Percentiles rank a stretch among this genome's conserved stretches.
phyloP scores from a whole-genome alignment of 2,329 filamentous ascomycete species.

The Exophiala lecanii-corni region DNA sequence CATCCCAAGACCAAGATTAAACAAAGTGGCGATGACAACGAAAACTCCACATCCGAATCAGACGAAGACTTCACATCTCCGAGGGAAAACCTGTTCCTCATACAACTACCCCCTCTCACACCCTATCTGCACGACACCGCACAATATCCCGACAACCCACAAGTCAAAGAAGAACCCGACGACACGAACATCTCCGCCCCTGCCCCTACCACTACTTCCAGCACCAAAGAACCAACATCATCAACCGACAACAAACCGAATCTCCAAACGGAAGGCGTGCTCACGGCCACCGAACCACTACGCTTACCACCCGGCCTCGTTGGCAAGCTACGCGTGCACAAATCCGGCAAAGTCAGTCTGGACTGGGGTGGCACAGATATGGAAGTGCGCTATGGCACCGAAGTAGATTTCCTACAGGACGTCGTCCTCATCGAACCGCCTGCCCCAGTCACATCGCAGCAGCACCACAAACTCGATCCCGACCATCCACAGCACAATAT shows the following conservation, averaged over 20 bases:
- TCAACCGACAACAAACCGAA: slow-evolving; percentile 9
- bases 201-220: slow-evolving; percentile 1
- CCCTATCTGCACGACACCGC: slow-evolving; percentile 49
- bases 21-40: slow-evolving; percentile 13
- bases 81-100: slow-evolving; percentile 53
- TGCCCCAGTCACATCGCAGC: background rate
- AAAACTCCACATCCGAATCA: slow-evolving; percentile 26
- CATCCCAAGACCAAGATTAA: slow-evolving; percentile 6
- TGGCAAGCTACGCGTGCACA: slow-evolving; percentile 58
- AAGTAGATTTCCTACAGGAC: slow-evolving; percentile 57
- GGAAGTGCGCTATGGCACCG: slow-evolving; percentile 53
- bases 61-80: slow-evolving; percentile 32
- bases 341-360: slow-evolving; percentile 57
- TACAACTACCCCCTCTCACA: slow-evolving; percentile 61
- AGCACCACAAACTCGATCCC: slow-evolving; percentile 32
- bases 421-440: slow-evolving; percentile 39
- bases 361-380: slow-evolving; percentile 60
- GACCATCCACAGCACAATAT: slow-evolving; percentile 23
- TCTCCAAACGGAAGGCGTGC: slow-evolving; percentile 28
- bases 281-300: slow-evolving; percentile 37
- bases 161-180: slow-evolving; percentile 32
- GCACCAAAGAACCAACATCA: slow-evolving; percentile 2
- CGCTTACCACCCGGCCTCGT: slow-evolving; percentile 50
- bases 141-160: slow-evolving; percentile 20
- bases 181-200: slow-evolving; percentile 21